A percentile compares a stretch with the other conserved stretches of the same genome.
Evolutionary conservation across 139 green algal species (phyloP).

Genomic region (Monoraphidium neglectum): DNA sequence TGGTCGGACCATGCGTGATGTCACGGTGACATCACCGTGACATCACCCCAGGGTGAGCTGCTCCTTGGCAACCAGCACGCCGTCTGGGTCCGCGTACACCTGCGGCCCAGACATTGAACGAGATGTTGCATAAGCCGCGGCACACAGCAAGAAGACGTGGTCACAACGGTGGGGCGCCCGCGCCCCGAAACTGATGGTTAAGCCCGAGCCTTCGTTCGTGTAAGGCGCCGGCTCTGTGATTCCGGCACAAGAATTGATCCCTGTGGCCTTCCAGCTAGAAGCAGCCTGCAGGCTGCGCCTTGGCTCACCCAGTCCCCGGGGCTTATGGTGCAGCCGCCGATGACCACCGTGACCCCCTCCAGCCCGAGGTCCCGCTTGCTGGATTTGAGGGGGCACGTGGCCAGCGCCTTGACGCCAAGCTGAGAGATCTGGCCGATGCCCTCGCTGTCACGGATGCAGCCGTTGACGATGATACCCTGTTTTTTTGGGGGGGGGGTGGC

Average conservation of each 20-base stretch:
- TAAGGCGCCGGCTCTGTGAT: not conserved
- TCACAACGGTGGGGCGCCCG: not conserved
- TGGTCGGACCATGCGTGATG: no score
- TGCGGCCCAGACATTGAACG: not conserved
- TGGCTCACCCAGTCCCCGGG: no score
- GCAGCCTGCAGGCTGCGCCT: no score
- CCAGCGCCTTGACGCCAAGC: conserved; percentile 89
- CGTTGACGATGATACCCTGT: conserved; percentile 91
- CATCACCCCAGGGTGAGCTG: conserved; percentile 2
- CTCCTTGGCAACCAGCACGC: conserved; percentile 1
- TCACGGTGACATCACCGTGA: no score
- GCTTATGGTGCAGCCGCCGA: conserved; percentile 31
- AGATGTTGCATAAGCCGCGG: not conserved
- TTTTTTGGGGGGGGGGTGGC: not conserved
- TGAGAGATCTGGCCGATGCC: conserved; percentile 78
- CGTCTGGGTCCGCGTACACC: conserved; percentile 89
- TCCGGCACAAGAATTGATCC: not conserved
- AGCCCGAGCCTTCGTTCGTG: not conserved
- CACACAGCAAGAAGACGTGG: not conserved
- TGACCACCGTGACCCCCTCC: conserved; percentile 70
- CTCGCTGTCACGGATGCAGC: conserved; percentile 89
- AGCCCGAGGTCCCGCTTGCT: conserved; percentile 85
- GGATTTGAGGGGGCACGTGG: conserved; percentile 87
- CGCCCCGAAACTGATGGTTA: not conserved
- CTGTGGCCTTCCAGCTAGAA: no score